phyloP scores from a whole-genome alignment of 192 early-diverging fungal genomes.

The Coemansia javaensis region DNA sequence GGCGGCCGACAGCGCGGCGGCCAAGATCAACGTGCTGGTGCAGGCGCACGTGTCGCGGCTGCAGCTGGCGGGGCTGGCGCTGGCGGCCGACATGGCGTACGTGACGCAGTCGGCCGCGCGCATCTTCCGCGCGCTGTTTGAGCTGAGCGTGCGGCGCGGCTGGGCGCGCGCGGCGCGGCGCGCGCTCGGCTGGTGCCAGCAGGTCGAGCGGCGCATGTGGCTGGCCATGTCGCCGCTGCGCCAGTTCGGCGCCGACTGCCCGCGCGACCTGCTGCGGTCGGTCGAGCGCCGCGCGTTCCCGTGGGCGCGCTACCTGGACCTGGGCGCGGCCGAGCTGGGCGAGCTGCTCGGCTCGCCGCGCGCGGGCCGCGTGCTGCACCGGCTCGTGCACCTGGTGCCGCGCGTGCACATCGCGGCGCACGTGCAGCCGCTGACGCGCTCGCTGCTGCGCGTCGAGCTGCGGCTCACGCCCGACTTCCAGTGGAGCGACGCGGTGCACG shows the following conservation, averaged over 20 bases:
- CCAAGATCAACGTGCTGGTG: slow-evolving; percentile 91
- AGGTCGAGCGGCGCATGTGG: slow-evolving; percentile 94
- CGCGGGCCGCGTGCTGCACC: slow-evolving; percentile 85
- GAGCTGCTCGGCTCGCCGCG: slow-evolving; percentile 84
- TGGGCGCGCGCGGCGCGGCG: slow-evolving; percentile 91
- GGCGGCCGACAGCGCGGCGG: slow-evolving; percentile 79
- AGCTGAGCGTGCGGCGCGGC: slow-evolving; percentile 88
- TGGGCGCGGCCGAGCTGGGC: slow-evolving; percentile 87
- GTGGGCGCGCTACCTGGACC: slow-evolving; percentile 93
- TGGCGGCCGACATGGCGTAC: slow-evolving; percentile 97
- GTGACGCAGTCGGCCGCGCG: slow-evolving; percentile 93
- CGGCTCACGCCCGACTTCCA: slow-evolving; percentile 91
- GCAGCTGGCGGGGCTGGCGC: slow-evolving; percentile 86
- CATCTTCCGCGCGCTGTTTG: slow-evolving; percentile 94
- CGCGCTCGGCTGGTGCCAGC: slow-evolving; percentile 91
- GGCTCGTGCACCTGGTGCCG: slow-evolving; percentile 90
- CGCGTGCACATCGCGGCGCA: slow-evolving; percentile 82
- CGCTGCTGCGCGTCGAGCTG: slow-evolving; percentile 84
- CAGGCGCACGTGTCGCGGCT: slow-evolving; percentile 96
- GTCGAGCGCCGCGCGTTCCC: slow-evolving; percentile 92
- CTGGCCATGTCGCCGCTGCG: slow-evolving; percentile 92
- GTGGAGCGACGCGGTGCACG: slow-evolving; percentile 86
- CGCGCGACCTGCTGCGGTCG: slow-evolving; percentile 74
- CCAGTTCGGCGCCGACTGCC: slow-evolving; percentile 70
- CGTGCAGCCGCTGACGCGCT: slow-evolving; percentile 91